A percentile compares a stretch with the other conserved stretches of the same genome.
phyloP scores from a whole-genome alignment of 2,329 filamentous ascomycete genomes.

The Boeremia exigua region DNA sequence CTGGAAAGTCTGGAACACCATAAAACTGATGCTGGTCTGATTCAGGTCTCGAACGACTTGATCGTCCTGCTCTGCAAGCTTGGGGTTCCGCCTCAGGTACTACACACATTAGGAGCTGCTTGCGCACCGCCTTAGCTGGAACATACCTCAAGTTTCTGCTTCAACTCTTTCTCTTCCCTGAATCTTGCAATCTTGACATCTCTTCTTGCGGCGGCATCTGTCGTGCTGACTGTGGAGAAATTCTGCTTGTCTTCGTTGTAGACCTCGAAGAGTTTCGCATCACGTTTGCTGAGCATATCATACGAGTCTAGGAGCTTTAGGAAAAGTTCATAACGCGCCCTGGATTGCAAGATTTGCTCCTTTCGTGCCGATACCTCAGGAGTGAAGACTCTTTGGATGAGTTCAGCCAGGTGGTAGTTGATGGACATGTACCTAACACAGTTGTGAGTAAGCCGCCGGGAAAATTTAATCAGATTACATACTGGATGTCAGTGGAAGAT shows the following conservation, averaged over 20 bases:
- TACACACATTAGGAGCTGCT: slow-evolving; percentile 39
- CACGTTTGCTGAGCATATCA: slow-evolving; percentile 67
- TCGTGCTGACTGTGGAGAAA: slow-evolving; percentile 74
- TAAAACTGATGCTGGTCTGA: slow-evolving; percentile 75
- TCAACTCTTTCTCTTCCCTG: slow-evolving; percentile 83
- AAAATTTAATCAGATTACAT: slow-evolving; percentile 25
- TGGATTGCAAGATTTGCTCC: slow-evolving; percentile 65
- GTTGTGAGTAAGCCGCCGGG: slow-evolving; percentile 13
- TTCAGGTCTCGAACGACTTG: slow-evolving; percentile 81
- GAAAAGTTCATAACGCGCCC: slow-evolving; percentile 78
- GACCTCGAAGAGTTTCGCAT: slow-evolving; percentile 72
- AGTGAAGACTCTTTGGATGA: slow-evolving; percentile 71
- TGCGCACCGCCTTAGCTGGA: neutral
- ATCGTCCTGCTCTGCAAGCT: slow-evolving; percentile 75
- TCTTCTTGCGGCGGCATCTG: slow-evolving; percentile 72
- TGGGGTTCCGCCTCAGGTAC: slow-evolving; percentile 66
- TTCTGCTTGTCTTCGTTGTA: slow-evolving; percentile 74
- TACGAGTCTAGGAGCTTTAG: slow-evolving; percentile 80
- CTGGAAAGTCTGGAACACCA: slow-evolving; percentile 81
- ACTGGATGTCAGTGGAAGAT: slow-evolving; percentile 82
- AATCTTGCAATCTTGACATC: slow-evolving; percentile 87
- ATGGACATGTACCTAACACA: slow-evolving; percentile 72
- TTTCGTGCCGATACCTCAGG: slow-evolving; percentile 62
- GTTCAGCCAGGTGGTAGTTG: slow-evolving; percentile 78
- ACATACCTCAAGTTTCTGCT: slow-evolving; percentile 76